These are phyloP conservation scores for Plasmopara muralis DNA, from an alignment of 352 stramenopile genomes.

Conservation along the genomic window DNA sequence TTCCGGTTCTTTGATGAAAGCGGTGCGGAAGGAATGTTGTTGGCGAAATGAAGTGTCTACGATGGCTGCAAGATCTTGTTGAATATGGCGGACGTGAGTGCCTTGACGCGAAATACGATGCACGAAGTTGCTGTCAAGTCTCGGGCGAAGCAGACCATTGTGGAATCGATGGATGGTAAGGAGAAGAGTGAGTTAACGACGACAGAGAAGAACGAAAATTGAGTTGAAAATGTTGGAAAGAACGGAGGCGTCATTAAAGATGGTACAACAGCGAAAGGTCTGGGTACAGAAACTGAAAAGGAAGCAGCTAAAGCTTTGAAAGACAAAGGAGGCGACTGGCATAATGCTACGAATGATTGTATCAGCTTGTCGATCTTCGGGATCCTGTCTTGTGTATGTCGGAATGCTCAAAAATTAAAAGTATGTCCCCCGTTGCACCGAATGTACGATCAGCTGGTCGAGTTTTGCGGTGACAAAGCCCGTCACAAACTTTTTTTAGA, in stretches of 20 bases:
- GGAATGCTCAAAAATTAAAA: constrained; percentile 45
- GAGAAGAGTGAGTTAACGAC: constrained; percentile 2
- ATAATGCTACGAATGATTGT: constrained; percentile 17
- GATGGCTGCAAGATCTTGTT: constrained; percentile 83
- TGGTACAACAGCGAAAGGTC: too few relatives aligned
- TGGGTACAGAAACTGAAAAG: not conserved
- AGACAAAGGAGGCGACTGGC: too few relatives aligned
- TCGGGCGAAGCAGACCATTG: not conserved
- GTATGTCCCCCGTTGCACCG: constrained; percentile 58
- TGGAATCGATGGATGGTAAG: not conserved
- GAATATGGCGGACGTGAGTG: constrained; percentile 65
- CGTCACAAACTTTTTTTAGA: constrained; percentile 51
- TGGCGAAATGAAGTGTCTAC: constrained; percentile 89
- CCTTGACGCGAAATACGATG: constrained; percentile 50
- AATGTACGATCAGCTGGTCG: constrained; percentile 70
- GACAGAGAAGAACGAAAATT: not conserved
- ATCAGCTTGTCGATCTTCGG: constrained; percentile 46
- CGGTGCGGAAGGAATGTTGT: constrained; percentile 87
- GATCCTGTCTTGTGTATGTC: constrained; percentile 42
- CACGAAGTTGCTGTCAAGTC: constrained; percentile 17
- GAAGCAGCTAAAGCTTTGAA: too few relatives aligned
- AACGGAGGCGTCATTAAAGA: too few relatives aligned
- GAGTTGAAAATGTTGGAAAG: too few relatives aligned
- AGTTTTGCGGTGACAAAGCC: constrained; percentile 45
- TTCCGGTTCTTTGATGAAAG: constrained; percentile 89